phyloP scores from a whole-genome alignment of 2,329 filamentous ascomycete species.

The Geosmithia flava region DNA sequence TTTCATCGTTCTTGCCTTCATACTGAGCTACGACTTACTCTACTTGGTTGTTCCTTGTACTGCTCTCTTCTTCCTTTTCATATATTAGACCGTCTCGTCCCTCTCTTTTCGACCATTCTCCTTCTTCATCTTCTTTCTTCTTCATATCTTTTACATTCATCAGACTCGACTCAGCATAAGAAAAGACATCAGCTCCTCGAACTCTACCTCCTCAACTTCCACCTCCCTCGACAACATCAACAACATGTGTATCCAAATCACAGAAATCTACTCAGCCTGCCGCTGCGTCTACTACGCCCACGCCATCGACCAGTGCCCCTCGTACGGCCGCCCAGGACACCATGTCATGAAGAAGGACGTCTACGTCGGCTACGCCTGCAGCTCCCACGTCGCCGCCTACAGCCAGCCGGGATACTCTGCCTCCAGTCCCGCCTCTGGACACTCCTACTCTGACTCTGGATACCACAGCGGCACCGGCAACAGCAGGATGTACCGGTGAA shows the following conservation, averaged over 20 bases:
- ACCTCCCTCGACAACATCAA: too few relatives aligned
- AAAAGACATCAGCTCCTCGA: too few relatives aligned
- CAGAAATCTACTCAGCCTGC: constrained; percentile 80
- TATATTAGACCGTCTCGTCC: neutral
- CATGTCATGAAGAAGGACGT: constrained; percentile 61
- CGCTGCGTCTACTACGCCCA: constrained; percentile 82
- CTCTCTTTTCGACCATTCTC: constrained; percentile 13
- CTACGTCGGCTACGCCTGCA: constrained; percentile 71
- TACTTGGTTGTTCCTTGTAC: too few relatives aligned
- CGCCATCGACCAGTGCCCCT: constrained; percentile 68
- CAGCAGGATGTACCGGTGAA: constrained; percentile 37
- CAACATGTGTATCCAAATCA: constrained; percentile 80
- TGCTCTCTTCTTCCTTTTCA: too few relatives aligned
- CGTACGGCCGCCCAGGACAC: constrained; percentile 65
- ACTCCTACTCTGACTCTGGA: constrained; percentile 40
- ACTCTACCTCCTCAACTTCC: too few relatives aligned
- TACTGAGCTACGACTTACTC: too few relatives aligned
- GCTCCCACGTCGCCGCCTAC: constrained; percentile 30
- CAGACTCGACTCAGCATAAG: too few relatives aligned
- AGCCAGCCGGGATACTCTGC: constrained; percentile 12
- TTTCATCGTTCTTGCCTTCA: neutral
- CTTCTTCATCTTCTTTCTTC: constrained; percentile 24
- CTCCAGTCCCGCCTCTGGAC: neutral
- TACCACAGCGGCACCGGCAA: constrained; percentile 36
- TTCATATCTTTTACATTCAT: too few relatives aligned